Conservation (phyloP, 2,329 filamentous ascomycete species). For the Fusarium palustre region DNA sequence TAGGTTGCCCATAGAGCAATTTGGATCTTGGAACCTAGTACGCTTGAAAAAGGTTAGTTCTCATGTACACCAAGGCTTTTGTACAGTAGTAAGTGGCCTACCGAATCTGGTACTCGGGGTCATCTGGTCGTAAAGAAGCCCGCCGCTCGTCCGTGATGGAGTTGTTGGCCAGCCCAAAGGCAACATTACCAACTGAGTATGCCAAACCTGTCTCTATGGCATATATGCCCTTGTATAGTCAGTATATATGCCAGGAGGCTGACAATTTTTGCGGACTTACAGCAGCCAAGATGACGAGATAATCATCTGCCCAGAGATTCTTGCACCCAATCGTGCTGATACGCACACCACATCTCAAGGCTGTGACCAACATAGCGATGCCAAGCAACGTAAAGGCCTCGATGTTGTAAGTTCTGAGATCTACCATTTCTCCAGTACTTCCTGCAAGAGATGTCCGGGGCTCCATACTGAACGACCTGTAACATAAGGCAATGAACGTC, state of each 20-base stretch:
- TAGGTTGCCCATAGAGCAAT: slow-evolving; percentile 68
- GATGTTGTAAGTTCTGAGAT: slow-evolving; percentile 46
- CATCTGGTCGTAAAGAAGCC: slow-evolving; percentile 55
- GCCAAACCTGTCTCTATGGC: slow-evolving; percentile 63
- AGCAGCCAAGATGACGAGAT: slow-evolving; percentile 66
- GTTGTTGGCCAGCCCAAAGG: slow-evolving; percentile 66
- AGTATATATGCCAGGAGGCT: not conserved
- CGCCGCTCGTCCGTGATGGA: slow-evolving; percentile 66
- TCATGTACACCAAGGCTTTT: fast-evolving
- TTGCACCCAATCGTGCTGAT: slow-evolving; percentile 60
- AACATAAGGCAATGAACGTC: not conserved
- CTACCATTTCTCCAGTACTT: slow-evolving; percentile 40
- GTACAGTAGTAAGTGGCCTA: slow-evolving; percentile 23
- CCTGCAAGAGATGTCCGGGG: slow-evolving; percentile 29
- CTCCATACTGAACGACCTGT: slow-evolving; percentile 28
- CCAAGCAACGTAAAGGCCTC: slow-evolving; percentile 60
- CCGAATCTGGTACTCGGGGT: slow-evolving; percentile 59
- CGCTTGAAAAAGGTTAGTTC: slow-evolving; percentile 48
- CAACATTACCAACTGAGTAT: slow-evolving; percentile 62
- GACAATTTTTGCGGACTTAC: slow-evolving; percentile 48
- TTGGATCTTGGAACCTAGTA: slow-evolving; percentile 68
- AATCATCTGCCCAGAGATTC: slow-evolving; percentile 69
- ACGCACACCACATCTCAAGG: slow-evolving; percentile 63
- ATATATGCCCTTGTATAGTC: slow-evolving; percentile 60
- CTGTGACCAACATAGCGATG: slow-evolving; percentile 62